Evolutionary conservation across 2,329 filamentous ascomycete genomes (phyloP), one percentile per base, ranked within the genome.

Genomic region (Nemania diffusa): DNA sequence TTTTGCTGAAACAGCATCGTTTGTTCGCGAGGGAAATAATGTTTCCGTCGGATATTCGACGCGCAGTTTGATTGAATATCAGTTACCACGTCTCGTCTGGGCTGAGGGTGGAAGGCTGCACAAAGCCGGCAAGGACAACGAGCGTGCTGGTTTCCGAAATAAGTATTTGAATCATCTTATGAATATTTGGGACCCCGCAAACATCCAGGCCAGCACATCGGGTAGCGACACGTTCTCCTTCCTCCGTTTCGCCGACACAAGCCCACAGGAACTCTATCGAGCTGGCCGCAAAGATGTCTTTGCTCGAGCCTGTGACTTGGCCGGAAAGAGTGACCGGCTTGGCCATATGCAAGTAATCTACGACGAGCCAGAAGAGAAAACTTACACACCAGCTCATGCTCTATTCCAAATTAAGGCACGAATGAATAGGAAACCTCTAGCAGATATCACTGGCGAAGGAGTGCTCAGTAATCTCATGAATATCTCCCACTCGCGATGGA

Each of bases 1-100:
- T 78, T 99, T 95, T 80, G 96, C 94, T 15, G 96, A 99, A 82
- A 97, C 95, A 0, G 94, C 93, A 0, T 97, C 94, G 0, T 98
- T 99, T 79, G 85, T 97, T 72, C 92, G 96, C 24, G 96, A 99
- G 79, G 94, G 95, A 7, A 87, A 84, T 67, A 90, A 90, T 69
- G 87, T 98, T 57, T 84, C 91, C 22, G 91, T 97, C 22, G 90
- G 88, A 46, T 99, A 99, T 79, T 97, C 95, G 1, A 92, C 93
- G 0, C 90, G 93, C 67, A 98, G 90, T 75, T 73, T 92, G 73
- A 95, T 99, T 69, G 90, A 97, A 71, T 97, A 95, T 77, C 85
- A 90, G 55, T 79, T 98, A 62, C 96, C 96, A 22, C 88, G 90
- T 27, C 84, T 97, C 5, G 82, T 99, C n/a, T 95, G 91, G 84